These are phyloP conservation scores for Lenwebbia sp. DNA, from an alignment of 345 rosid species.

Conservation along the genomic window DNA sequence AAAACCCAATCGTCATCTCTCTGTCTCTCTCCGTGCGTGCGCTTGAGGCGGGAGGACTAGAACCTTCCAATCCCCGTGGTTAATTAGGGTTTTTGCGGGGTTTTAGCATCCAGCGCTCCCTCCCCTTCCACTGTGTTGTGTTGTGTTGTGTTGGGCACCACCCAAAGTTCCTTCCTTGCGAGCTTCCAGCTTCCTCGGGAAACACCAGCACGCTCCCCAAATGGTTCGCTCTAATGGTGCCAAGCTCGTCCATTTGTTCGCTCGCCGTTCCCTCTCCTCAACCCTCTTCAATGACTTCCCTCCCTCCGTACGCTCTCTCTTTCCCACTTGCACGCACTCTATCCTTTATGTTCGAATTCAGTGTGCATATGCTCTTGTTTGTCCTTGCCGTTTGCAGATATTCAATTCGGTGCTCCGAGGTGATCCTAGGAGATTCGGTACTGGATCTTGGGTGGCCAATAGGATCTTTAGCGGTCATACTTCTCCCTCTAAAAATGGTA, in stretches of 20 bases:
- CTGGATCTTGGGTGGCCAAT: conserved; percentile 15
- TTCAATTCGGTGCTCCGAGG: conserved; percentile 18
- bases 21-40: not conserved
- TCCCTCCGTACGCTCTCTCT: conserved; percentile 17
- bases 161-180: not conserved
- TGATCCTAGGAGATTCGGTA: conserved; percentile 32
- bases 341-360: not conserved
- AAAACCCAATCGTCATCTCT: not conserved
- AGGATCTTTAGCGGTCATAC: conserved; percentile 12
- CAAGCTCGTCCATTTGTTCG: conserved; percentile 37
- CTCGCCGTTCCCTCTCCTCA: conserved; percentile 38
- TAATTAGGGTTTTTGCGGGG: conserved; percentile 26
- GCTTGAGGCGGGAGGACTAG: not conserved
- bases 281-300: conserved; percentile 13
- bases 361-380: not conserved
- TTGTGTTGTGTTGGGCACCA: too few relatives aligned
- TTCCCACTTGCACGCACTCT: not conserved
- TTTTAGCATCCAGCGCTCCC: conserved; percentile 4
- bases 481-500: conserved; percentile 28
- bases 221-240: conserved; percentile 64
- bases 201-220: not conserved
- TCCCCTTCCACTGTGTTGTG: not conserved
- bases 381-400: conserved; percentile 20
- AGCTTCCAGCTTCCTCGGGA: not conserved
- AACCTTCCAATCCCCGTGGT: not conserved